A percentile compares a stretch with the other conserved stretches of the same genome.
Conservation (phyloP, 306 rosid genomes). For the Prunus mira region DNA sequence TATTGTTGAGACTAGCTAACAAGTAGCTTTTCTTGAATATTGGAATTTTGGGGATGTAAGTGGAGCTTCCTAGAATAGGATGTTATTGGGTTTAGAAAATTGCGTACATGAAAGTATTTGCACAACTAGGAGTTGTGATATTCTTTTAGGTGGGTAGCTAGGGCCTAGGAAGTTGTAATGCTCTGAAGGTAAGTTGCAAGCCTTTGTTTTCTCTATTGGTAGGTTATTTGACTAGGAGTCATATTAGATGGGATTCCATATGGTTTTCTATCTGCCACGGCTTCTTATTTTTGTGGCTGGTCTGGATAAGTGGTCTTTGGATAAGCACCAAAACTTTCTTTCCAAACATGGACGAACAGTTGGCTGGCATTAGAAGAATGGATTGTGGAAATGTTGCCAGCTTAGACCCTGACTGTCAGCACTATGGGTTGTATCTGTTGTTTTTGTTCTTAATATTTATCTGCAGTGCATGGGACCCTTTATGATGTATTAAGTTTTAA, state of each 20-base stretch:
- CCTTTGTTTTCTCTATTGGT: background rate
- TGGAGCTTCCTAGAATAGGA: conserved; percentile 11
- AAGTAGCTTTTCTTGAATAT: conserved; percentile 1
- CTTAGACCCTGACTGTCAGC: background rate
- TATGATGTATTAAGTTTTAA: background rate
- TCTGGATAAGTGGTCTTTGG: background rate
- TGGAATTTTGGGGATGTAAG: conserved; percentile 2
- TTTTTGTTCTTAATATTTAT: background rate
- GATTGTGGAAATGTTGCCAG: background rate
- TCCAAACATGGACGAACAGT: background rate
- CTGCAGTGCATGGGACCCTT: background rate
- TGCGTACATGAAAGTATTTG: background rate
- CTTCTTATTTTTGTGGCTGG: background rate
- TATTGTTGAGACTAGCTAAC: conserved; percentile 17
- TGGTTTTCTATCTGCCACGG: background rate
- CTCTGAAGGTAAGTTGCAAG: conserved; percentile 30
- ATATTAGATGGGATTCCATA: background rate
- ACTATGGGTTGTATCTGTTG: background rate
- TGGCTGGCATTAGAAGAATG: background rate
- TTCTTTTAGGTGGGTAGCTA: conserved; percentile 1
- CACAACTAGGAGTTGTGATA: background rate
- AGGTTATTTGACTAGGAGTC: conserved; percentile 7
- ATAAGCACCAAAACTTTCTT: background rate
- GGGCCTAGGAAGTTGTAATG: conserved; percentile 19
- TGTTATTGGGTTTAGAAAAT: conserved; percentile 1